These are phyloP conservation scores for Gymnopilus dilepis DNA, from an alignment of 768 basidiomycete genomes.

Conservation along the genomic window DNA sequence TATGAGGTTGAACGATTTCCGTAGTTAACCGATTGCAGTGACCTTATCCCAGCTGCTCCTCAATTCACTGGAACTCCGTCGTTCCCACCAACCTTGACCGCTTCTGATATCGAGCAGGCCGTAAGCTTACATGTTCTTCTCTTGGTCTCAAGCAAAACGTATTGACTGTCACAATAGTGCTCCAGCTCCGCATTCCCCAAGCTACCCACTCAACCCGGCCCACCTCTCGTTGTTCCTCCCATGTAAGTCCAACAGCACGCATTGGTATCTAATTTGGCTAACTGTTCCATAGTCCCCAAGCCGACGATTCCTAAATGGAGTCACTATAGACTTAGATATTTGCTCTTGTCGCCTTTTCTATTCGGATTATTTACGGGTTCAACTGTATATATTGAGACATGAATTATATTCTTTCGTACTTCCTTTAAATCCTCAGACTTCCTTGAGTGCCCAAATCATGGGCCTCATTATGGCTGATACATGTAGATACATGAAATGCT, in stretches of 20 bases:
- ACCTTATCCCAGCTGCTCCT: slow-evolving; percentile 45
- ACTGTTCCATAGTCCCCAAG: not conserved
- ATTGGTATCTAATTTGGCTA: not conserved
- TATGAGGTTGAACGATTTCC: no score
- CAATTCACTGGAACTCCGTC: slow-evolving; percentile 31
- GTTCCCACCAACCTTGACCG: slow-evolving; percentile 37
- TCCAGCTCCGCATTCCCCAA: slow-evolving; percentile 18
- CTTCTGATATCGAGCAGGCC: slow-evolving; percentile 37
- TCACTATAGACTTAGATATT: not conserved
- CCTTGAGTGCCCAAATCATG: no score
- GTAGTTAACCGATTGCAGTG: slow-evolving; percentile 47
- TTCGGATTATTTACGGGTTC: not conserved
- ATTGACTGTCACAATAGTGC: slow-evolving; percentile 8
- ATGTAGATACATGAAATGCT: no score
- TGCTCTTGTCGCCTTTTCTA: not conserved
- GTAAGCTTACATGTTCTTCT: slow-evolving; percentile 29
- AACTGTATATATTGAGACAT: not conserved
- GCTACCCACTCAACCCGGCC: slow-evolving; percentile 18
- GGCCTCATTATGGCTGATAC: no score
- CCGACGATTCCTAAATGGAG: not conserved
- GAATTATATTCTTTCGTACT: not conserved
- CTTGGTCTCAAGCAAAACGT: not conserved
- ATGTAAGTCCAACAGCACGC: slow-evolving; percentile 3
- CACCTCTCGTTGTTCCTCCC: slow-evolving; percentile 15
- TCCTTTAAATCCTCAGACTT: no score